Conservation (phyloP, 2,329 filamentous ascomycete genomes). For the Alternaria incomplexa region DNA sequence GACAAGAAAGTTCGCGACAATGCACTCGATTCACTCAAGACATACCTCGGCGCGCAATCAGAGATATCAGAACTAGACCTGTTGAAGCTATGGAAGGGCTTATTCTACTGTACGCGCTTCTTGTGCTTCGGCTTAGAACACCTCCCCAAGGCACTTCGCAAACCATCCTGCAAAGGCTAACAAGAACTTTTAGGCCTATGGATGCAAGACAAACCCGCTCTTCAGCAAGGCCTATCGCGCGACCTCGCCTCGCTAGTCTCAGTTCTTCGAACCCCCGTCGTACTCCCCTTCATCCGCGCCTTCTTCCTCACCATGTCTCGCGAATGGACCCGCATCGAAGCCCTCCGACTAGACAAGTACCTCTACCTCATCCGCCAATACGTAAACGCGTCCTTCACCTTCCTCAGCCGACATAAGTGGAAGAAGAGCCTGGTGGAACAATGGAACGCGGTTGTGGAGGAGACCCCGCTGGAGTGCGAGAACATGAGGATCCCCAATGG, state of each 20-base stretch:
- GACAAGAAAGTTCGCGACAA: slow-evolving; percentile 79
- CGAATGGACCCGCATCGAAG: slow-evolving; percentile 60
- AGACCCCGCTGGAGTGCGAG: slow-evolving; percentile 53
- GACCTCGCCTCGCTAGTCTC: slow-evolving; percentile 76
- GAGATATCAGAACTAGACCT: slow-evolving; percentile 72
- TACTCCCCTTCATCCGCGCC: slow-evolving; percentile 54
- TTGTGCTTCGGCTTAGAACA: neutral
- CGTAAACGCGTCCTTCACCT: slow-evolving; percentile 71
- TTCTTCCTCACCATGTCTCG: slow-evolving; percentile 61
- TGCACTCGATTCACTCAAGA: slow-evolving; percentile 76
- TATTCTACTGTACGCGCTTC: slow-evolving; percentile 75
- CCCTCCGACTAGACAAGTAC: slow-evolving; percentile 82
- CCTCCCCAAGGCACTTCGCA: neutral
- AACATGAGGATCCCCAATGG: slow-evolving; percentile 76
- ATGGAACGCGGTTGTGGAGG: slow-evolving; percentile 57
- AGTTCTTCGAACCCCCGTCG: slow-evolving; percentile 57
- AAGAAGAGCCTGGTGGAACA: slow-evolving; percentile 47
- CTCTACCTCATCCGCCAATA: slow-evolving; percentile 82
- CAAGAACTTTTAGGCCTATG: slow-evolving; percentile 66
- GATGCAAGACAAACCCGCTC: slow-evolving; percentile 89
- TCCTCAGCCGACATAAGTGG: slow-evolving; percentile 53
- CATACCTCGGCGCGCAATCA: slow-evolving; percentile 72
- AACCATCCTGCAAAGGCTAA: slow-evolving; percentile 10
- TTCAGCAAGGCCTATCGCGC: slow-evolving; percentile 81
- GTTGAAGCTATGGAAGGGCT: slow-evolving; percentile 90